phyloP scores from a whole-genome alignment of 768 basidiomycete species.

The Tricholoma hemisulphureum region DNA sequence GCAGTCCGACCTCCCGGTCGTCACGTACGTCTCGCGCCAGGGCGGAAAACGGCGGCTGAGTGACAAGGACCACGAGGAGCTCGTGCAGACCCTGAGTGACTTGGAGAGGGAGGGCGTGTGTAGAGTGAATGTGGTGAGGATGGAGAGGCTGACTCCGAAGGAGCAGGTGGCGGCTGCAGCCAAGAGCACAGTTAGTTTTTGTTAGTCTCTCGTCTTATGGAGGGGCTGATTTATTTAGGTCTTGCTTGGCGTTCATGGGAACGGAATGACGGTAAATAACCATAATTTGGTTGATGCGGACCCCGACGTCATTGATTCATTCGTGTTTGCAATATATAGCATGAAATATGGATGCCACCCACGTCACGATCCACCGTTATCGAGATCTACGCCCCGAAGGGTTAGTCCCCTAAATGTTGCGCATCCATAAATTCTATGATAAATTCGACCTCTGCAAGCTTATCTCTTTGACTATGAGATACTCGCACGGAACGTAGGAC shows the following conservation, averaged over 20 bases:
- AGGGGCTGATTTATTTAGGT: conserved; percentile 32
- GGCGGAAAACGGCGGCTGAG: conserved; percentile 36
- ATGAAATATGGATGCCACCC: conserved; percentile 68
- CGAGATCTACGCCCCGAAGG: conserved; percentile 63
- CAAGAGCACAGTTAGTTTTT: conserved; percentile 56
- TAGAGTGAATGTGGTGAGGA: conserved; percentile 40
- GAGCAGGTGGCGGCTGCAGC: conserved; percentile 63
- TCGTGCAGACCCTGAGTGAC: conserved; percentile 45
- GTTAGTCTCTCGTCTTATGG: neutral
- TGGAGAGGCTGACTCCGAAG: conserved; percentile 49
- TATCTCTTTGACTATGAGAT: conserved; percentile 44
- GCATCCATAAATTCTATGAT: neutral
- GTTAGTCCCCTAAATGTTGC: conserved; percentile 24
- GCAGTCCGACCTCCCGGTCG: conserved; percentile 27
- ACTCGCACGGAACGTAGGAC: conserved; percentile 44
- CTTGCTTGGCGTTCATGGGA: conserved; percentile 67
- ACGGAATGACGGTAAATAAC: conserved; percentile 54
- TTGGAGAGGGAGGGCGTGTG: conserved; percentile 54
- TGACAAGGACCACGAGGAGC: conserved; percentile 43
- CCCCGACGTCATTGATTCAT: too few relatives aligned
- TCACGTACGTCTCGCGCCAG: conserved; percentile 67
- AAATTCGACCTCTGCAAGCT: conserved; percentile 20
- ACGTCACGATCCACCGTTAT: conserved; percentile 63
- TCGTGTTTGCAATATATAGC: conserved; percentile 25
- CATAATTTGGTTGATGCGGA: neutral